Percentiles rank a stretch among this genome's conserved stretches.
phyloP scores from a whole-genome alignment of 352 stramenopile genomes.

The Phytopythium litorale region DNA sequence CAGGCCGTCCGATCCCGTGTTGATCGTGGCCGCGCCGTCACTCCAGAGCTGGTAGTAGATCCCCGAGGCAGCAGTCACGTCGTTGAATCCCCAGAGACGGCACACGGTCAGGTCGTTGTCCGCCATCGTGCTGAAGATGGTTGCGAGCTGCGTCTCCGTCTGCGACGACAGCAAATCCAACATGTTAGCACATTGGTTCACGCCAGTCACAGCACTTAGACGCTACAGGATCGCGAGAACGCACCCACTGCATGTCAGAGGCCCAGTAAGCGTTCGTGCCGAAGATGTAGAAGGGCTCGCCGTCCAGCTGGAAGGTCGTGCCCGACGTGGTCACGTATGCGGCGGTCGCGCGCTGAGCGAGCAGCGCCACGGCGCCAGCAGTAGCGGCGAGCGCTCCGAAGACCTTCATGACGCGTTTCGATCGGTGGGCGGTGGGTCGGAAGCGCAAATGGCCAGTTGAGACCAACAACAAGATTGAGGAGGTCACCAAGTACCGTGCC shows the following conservation, averaged over 20 bases:
- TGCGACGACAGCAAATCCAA: neutral
- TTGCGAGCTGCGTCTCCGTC: conserved; percentile 19
- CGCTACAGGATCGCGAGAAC: neutral
- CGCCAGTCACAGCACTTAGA: too few relatives aligned
- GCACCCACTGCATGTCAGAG: conserved; percentile 24
- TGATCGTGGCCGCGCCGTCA: conserved; percentile 20
- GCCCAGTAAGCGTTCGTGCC: conserved; percentile 31
- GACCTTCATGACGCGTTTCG: conserved; percentile 17
- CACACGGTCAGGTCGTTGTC: conserved; percentile 26
- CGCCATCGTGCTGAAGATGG: conserved; percentile 28
- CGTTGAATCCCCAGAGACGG: conserved; percentile 22
- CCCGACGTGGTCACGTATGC: conserved; percentile 27
- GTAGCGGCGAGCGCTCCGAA: conserved; percentile 11
- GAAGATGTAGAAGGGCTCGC: conserved; percentile 26
- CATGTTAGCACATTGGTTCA: neutral
- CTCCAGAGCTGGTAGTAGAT: conserved; percentile 31
- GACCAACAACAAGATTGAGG: neutral
- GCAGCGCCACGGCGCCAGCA: conserved; percentile 9
- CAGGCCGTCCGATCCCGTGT: conserved; percentile 23
- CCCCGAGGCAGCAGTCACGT: conserved; percentile 14
- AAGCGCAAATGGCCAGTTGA: neutral
- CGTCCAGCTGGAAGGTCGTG: conserved; percentile 24
- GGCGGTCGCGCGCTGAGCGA: conserved; percentile 8
- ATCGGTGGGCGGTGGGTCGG: neutral
- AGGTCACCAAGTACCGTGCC: neutral